These are phyloP conservation scores for Lodderomyces metapsilosis DNA, from an alignment of 1,139 yeast genomes.

Conservation along the genomic window DNA sequence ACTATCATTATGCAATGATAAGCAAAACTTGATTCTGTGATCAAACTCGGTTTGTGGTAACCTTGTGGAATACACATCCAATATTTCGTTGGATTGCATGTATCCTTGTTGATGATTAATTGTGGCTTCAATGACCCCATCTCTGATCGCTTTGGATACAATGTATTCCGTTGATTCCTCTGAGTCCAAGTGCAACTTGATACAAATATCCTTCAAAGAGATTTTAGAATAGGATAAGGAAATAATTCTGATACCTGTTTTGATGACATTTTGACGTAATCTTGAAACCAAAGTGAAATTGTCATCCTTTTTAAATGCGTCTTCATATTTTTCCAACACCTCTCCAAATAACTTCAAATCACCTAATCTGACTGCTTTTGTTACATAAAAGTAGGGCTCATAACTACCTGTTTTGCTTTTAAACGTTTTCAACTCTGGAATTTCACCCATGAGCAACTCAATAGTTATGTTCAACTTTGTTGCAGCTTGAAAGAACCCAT, in stretches of 20 bases:
- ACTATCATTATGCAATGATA: slow-evolving; percentile 85
- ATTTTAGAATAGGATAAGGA: slow-evolving; percentile 89
- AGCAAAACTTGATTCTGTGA: slow-evolving; percentile 91
- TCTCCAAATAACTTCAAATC: slow-evolving; percentile 80
- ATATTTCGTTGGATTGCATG: slow-evolving; percentile 85
- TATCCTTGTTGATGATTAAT: slow-evolving; percentile 89
- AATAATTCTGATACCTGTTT: slow-evolving; percentile 94
- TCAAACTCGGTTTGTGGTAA: slow-evolving; percentile 88
- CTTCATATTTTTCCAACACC: slow-evolving; percentile 66
- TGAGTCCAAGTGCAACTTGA: slow-evolving; percentile 85
- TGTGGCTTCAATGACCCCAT: slow-evolving; percentile 94
- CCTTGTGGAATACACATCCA: slow-evolving; percentile 83
- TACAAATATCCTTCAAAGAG: slow-evolving; percentile 85
- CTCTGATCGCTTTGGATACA: slow-evolving; percentile 94
- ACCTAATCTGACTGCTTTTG: slow-evolving; percentile 91
- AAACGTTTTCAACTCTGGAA: slow-evolving; percentile 88
- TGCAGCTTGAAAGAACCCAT: slow-evolving; percentile 88
- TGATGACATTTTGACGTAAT: slow-evolving; percentile 93
- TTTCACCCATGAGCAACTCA: slow-evolving; percentile 93
- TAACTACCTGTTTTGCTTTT: slow-evolving; percentile 59
- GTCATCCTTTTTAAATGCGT: slow-evolving; percentile 68
- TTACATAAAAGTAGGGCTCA: slow-evolving; percentile 80
- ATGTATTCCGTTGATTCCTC: slow-evolving; percentile 97
- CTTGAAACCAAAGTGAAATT: slow-evolving; percentile 83
- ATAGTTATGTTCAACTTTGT: slow-evolving; percentile 85